Conservation (phyloP, 345 rosid species). For the Camelina sativa region DNA sequence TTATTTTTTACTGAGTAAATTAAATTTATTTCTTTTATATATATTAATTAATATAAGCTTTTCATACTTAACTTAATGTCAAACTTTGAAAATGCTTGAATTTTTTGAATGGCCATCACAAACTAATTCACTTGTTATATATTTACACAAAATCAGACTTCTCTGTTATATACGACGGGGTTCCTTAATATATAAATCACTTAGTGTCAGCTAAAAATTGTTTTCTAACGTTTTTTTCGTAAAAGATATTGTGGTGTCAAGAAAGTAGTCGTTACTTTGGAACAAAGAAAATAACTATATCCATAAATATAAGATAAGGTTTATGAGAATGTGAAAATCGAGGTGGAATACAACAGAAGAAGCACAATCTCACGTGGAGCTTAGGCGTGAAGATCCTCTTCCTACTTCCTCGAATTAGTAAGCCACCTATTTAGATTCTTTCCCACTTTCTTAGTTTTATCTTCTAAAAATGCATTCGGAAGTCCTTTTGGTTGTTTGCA, state of each 20-base stretch:
- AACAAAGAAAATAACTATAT: constrained; percentile 33
- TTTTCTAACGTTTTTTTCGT: background rate
- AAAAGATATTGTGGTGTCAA: constrained; percentile 27
- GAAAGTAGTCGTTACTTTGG: constrained; percentile 37
- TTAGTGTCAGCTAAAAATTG: background rate
- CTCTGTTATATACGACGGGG: background rate
- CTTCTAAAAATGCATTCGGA: constrained; percentile 5
- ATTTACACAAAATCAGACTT: no score
- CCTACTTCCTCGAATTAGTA: constrained; percentile 33
- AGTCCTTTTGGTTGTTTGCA: constrained; percentile 2
- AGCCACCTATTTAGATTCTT: constrained; percentile 43
- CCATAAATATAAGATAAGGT: constrained; percentile 43
- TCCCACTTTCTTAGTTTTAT: constrained; percentile 20
- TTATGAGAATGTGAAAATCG: constrained; percentile 35
- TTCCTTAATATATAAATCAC: background rate
- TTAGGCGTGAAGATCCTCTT: constrained; percentile 44
- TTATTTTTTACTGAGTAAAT: no score
- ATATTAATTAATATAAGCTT: no score
- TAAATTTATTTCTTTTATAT: no score
- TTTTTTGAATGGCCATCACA: no score
- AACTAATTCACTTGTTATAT: no score
- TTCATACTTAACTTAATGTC: no score
- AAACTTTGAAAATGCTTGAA: no score
- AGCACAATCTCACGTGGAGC: constrained; percentile 47
- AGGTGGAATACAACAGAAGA: constrained; percentile 45